A percentile compares a stretch with the other conserved stretches of the same genome.
Evolutionary conservation across 768 basidiomycete genomes (phyloP).

Genomic region (Leccinum imitatum): DNA sequence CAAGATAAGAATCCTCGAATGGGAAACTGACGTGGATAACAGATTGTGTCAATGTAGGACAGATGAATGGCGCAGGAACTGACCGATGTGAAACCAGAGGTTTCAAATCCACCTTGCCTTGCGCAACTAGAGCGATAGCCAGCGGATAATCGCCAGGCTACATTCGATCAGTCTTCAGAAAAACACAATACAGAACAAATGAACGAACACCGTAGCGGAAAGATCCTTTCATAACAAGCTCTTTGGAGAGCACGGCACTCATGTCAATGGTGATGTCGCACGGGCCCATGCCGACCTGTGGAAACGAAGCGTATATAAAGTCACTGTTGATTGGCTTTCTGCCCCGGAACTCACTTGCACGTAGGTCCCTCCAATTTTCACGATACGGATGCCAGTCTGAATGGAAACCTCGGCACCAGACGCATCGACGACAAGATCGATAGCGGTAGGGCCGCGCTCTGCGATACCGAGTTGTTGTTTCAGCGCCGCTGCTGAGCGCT

Average conservation of each 20-base stretch:
- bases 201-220: conserved; percentile 81
- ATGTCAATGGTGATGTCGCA: conserved; percentile 76
- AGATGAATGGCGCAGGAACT: conserved; percentile 13
- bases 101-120: conserved; percentile 82
- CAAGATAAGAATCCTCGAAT: conserved; percentile 75
- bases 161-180: conserved; percentile 1
- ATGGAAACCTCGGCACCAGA: conserved; percentile 93
- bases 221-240: conserved; percentile 82
- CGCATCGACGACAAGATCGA: conserved; percentile 90
- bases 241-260: conserved; percentile 67
- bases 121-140: conserved; percentile 79
- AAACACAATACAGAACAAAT: neutral
- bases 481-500: conserved; percentile 68
- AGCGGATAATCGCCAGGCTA: conserved; percentile 84
- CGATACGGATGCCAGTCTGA: conserved; percentile 78
- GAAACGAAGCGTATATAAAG: conserved; percentile 8
- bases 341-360: conserved; percentile 49
- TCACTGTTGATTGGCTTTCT: conserved; percentile 6
- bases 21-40: conserved; percentile 46
- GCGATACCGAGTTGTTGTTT: conserved; percentile 61
- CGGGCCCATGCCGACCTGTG: conserved; percentile 78
- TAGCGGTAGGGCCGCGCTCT: conserved; percentile 64
- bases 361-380: conserved; percentile 72
- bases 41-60: neutral
- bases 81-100: conserved; percentile 88